These are phyloP conservation scores for Porogramme epimiltina DNA, from an alignment of 1,284 basidiomycete genomes.

Conservation along the genomic window DNA sequence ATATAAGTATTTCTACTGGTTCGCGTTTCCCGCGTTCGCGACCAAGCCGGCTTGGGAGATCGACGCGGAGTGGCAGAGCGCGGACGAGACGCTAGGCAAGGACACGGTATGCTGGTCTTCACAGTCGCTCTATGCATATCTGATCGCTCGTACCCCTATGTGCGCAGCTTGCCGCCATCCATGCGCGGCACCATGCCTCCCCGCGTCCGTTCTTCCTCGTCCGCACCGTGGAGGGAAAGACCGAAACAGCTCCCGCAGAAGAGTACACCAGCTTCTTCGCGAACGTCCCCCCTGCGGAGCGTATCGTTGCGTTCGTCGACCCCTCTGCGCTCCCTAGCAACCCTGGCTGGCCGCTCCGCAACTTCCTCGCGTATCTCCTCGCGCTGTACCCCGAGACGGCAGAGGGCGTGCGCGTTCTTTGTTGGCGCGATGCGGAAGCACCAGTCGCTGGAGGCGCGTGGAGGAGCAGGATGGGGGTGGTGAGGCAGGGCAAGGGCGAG, in stretches of 20 bases:
- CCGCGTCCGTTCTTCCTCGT: constrained; percentile 64
- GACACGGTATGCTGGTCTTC: constrained; percentile 37
- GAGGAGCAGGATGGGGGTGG: constrained; percentile 63
- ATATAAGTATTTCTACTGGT: constrained; percentile 98
- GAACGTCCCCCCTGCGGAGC: constrained; percentile 46
- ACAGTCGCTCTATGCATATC: too few species aligned
- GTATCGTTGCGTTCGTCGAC: constrained; percentile 80
- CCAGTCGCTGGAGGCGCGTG: constrained; percentile 39
- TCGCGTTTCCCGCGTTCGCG: constrained; percentile 91
- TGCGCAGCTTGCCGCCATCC: constrained; percentile 56
- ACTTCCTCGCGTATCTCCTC: constrained; percentile 83
- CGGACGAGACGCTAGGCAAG: constrained; percentile 37
- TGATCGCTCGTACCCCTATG: background rate
- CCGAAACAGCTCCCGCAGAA: constrained; percentile 54
- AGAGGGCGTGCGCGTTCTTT: constrained; percentile 63
- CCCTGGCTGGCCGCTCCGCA: constrained; percentile 95
- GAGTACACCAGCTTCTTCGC: constrained; percentile 59
- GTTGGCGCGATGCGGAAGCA: constrained; percentile 69
- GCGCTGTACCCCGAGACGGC: constrained; percentile 49
- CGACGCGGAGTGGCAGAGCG: constrained; percentile 53
- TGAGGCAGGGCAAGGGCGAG: constrained; percentile 37
- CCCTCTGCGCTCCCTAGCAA: constrained; percentile 79
- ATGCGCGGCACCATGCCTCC: constrained; percentile 45
- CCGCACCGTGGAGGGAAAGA: constrained; percentile 33
- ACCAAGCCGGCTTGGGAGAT: constrained; percentile 89